Base-by-base conservation (phyloP, 2,329 filamentous ascomycete genomes). In the Phialemoniopsis sp. region DNA sequence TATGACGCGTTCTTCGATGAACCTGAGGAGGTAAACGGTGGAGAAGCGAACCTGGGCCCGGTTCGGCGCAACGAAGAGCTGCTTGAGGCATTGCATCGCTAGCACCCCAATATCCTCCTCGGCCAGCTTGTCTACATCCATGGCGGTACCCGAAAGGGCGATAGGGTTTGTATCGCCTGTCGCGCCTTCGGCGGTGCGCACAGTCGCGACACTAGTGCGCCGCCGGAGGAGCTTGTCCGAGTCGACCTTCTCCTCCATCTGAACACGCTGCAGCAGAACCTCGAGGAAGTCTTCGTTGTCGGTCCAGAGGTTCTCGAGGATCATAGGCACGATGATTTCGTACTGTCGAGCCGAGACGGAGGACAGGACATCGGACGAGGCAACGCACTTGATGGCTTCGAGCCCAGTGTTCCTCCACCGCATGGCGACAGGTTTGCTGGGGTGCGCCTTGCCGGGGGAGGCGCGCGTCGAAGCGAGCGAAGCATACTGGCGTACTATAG, bases 21-120 rank as follows among this genome's bases (percentile, higher is more conserved):
- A 96, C 26, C 76, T 77, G 36, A 97, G 67, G 18, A 93, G 73
- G 2, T 85, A 77, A 2, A 71, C 68, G 0, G 89, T 93, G 13
- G 88, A 89, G 30, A 79, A 70, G 41, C 89, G 82, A 34, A 95
- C 84, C 59, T 96, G 91, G 8, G 81, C 75, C 40, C 88, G 76
- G 54, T 89, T 95, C 46, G 89, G 89, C 8, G 82, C 80, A 21
- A 86, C 73, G 53, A 95, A 95, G 34, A 96, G 87, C 51, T 85
- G 82, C 62, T 91, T 87, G 40, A 98, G 67, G 56, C 89, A 94
- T 52, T 89, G 84, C 51, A 95, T 72, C 5, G 93, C 91, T 46
- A 94, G 69, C 8, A 94, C 72, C 19, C 87, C 87, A 13, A 89
- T 89, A 55, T 94, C 87, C 64, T 95, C 84, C 62, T 97, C 90